Evolutionary conservation across 108 stramenopile genomes (phyloP).

Genomic region (Nitzschia sp.): DNA sequence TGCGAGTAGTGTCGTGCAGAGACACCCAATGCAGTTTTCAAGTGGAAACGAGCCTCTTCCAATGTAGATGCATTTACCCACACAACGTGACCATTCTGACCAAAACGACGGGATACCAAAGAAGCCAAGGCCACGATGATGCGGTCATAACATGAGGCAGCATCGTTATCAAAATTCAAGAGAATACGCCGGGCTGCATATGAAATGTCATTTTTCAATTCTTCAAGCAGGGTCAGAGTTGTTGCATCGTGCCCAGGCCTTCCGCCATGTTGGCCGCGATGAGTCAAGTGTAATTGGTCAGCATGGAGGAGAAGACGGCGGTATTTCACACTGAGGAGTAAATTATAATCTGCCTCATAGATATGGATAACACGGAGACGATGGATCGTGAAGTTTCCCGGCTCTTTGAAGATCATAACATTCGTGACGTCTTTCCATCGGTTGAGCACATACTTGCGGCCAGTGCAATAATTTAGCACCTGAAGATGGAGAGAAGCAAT

Average conservation of each 20-base stretch:
- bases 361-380: slow-evolving; percentile 17
- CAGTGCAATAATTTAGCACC: not conserved
- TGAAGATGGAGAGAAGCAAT: not conserved
- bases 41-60: not conserved
- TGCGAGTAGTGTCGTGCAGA: not conserved
- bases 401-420: not conserved
- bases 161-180: no score
- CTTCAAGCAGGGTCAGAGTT: not conserved
- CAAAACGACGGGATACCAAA: not conserved
- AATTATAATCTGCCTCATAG: slow-evolving; percentile 17
- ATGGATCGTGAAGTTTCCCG: not conserved
- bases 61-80: not conserved
- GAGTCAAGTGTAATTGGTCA: not conserved
- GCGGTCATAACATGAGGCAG: slow-evolving; percentile 6
- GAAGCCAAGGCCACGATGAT: not conserved
- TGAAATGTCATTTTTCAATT: not conserved
- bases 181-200: not conserved
- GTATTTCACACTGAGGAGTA: not conserved
- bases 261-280: not conserved
- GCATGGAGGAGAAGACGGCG: not conserved
- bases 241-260: slow-evolving; percentile 11
- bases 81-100: not conserved
- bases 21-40: not conserved
- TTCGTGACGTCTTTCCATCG: not conserved
- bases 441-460: not conserved